Evolutionary conservation across 2,329 filamentous ascomycete species (phyloP).

Genomic region (Clonostachys chloroleuca): DNA sequence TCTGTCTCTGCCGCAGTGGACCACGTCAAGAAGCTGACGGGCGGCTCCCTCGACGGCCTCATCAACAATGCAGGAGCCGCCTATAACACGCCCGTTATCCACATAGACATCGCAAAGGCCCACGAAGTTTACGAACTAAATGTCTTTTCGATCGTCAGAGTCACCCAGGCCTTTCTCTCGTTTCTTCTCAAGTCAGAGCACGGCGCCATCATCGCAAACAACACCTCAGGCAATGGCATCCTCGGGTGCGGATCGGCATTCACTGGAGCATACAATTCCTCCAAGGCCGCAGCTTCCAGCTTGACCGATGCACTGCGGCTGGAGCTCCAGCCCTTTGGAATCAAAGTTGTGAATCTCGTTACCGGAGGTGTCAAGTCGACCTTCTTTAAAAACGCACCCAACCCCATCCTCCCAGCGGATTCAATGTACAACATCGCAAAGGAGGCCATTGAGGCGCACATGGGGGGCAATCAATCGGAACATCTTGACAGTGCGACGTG

Average conservation of each 20-base stretch:
- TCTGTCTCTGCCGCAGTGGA: constrained; percentile 44
- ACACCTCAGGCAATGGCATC: not conserved
- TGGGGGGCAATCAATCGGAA: not conserved
- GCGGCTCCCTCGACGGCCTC: constrained; percentile 50
- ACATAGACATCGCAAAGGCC: constrained; percentile 20
- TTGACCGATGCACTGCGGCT: constrained; percentile 15
- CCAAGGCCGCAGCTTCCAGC: constrained; percentile 3
- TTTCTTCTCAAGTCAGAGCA: constrained; percentile 9
- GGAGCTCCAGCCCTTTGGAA: constrained; percentile 16
- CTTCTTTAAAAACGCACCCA: not conserved
- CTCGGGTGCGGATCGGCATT: not conserved
- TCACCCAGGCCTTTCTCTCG: constrained; percentile 10
- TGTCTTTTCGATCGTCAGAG: constrained; percentile 23
- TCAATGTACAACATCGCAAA: not conserved
- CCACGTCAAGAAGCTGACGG: constrained; percentile 40
- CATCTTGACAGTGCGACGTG: not conserved
- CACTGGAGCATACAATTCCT: not conserved
- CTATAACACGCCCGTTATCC: constrained; percentile 16
- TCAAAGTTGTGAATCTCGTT: constrained; percentile 13
- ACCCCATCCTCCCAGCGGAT: not conserved
- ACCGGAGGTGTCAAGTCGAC: constrained; percentile 5
- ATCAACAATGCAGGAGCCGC: constrained; percentile 52
- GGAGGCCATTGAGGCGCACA: not conserved
- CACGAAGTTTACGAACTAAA: constrained; percentile 35
- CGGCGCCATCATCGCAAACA: not conserved